These are phyloP conservation scores for Phycomyces nitens DNA, from an alignment of 192 early-diverging fungal species.

Conservation along the genomic window DNA sequence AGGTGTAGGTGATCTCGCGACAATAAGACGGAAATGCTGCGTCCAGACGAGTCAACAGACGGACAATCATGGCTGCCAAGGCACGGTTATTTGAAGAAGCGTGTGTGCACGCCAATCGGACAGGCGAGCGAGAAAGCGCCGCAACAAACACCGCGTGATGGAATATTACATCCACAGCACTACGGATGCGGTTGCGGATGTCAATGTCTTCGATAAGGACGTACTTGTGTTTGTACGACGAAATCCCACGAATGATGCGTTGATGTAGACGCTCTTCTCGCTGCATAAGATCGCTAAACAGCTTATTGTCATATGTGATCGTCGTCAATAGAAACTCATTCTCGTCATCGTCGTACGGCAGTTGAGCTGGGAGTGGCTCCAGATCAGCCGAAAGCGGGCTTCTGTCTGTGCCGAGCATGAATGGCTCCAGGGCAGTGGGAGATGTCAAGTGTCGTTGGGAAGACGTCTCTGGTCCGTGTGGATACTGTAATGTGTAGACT, in stretches of 20 bases:
- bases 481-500: background rate
- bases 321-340: constrained; percentile 2
- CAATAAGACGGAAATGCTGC: constrained; percentile 34
- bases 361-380: too few relatives aligned
- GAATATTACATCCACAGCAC: constrained; percentile 34
- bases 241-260: constrained; percentile 32
- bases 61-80: constrained; percentile 29
- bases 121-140: constrained; percentile 6
- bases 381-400: background rate
- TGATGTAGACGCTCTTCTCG: constrained; percentile 28
- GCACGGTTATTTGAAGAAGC: constrained; percentile 11
- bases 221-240: constrained; percentile 36
- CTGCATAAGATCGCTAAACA: constrained; percentile 11
- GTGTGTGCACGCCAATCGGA: constrained; percentile 15
- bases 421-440: background rate
- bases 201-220: constrained; percentile 40
- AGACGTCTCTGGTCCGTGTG: background rate
- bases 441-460: constrained; percentile 1
- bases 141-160: constrained; percentile 38
- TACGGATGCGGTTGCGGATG: constrained; percentile 32
- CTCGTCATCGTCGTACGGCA: background rate
- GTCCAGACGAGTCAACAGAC: constrained; percentile 29
- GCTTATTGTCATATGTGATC: constrained; percentile 14
- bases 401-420: background rate
- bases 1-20: constrained; percentile 36